Conservation (phyloP, 768 basidiomycete species). For the Hebeloma cylindrosporum region DNA sequence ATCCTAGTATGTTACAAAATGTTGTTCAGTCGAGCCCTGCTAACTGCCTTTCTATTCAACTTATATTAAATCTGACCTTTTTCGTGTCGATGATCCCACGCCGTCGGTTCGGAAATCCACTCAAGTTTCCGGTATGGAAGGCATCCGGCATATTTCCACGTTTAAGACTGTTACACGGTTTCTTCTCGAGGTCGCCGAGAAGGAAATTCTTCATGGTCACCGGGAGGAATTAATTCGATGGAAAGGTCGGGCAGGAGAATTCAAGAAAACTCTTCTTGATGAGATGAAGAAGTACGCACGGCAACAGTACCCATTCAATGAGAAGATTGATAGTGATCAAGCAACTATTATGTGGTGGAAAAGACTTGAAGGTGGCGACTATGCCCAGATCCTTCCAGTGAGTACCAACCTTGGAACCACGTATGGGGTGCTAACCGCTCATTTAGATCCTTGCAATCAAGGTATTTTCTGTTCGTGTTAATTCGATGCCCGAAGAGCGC, state of each 20-base stretch:
- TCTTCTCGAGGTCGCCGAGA: conserved; percentile 7
- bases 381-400: conserved; percentile 27
- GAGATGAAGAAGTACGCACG: conserved; percentile 21
- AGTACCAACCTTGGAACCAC: conserved; percentile 2
- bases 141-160: conserved; percentile 12
- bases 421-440: background rate
- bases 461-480: conserved; percentile 29
- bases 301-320: conserved; percentile 22
- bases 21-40: background rate
- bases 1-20: conserved; percentile 12
- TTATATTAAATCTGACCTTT: conserved; percentile 15
- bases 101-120: background rate
- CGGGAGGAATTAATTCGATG: conserved; percentile 13
- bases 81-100: background rate
- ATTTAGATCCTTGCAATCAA: conserved; percentile 18
- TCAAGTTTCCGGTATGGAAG: conserved; percentile 6
- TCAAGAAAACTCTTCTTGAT: conserved; percentile 13
- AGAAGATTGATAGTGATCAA: conserved; percentile 3
- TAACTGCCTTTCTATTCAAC: background rate
- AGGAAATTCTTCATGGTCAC: conserved; percentile 17
- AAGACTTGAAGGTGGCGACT: conserved; percentile 4
- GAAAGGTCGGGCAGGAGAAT: conserved; percentile 17
- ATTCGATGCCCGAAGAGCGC: conserved; percentile 34
- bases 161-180: conserved; percentile 14
- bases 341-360: conserved; percentile 23